Base-by-base conservation (phyloP, 352 stramenopile genomes). In the Pythium periplocum region DNA sequence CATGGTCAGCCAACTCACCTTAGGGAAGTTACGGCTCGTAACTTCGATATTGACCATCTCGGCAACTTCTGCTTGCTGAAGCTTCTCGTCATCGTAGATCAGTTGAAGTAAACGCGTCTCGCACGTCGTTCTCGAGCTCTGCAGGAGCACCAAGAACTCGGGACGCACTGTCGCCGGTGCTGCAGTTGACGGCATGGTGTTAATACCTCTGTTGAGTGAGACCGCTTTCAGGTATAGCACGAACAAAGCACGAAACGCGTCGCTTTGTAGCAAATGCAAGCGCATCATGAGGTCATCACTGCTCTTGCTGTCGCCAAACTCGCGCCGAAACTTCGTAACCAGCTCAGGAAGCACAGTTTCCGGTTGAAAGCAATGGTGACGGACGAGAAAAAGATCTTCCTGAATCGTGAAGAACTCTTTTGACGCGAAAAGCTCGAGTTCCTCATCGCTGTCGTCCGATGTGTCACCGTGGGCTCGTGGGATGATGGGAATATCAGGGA, bases 321-420 rank as follows among this genome's bases (percentile, higher is more conserved):
- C 62, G 17, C 59, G 63, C 17, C 71, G 64, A 44, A 86, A 87
- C 9, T 71, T 65, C 11, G 51, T 49, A 2, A 51, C 59, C 6
- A 88, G 41, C 10, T 84, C 71, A 1, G 62, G 51, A 2, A 73
- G 41, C 5, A 63, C 55, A 4, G 74, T 38, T 36, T 83, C 69
- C 0, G 78, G 76, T 35, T 79, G 59, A 38, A 87, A 91, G 49
- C 78, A 91, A 26, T 66, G 66, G 2, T 75, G 56, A 26, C 68
- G 72, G 12, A 91, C 73, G 7, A 87, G 62, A 9, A 87, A 57
- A n/a, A 91, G 45, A 40, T 91, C 81, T 48, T 91, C 62, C 2
- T 67, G 55, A 1, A 78, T 63, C 0, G 66, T 68, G 42, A 82
- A 82, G 37, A 73, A 71, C 8, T 80, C 64, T 26, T 70, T 54